Evolutionary conservation across 371 early-diverging fungal species (phyloP).

Genomic region (Syncephalastrum monosporum): DNA sequence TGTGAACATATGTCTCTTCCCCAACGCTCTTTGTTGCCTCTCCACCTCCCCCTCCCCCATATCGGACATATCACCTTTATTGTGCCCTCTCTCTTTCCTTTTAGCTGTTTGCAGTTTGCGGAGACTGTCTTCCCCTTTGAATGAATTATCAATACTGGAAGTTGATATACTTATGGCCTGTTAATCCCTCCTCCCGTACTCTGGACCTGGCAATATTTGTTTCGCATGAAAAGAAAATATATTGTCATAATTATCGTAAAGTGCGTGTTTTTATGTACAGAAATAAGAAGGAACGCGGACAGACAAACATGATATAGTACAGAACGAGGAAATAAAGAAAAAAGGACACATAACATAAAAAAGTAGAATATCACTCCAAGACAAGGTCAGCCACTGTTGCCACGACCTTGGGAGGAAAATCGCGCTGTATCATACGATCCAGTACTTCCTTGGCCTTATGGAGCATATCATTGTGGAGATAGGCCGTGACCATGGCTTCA

Average conservation of each 20-base stretch:
- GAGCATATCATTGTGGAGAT: slow-evolving; percentile 45
- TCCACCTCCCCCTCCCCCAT: too few relatives aligned
- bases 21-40: too few relatives aligned
- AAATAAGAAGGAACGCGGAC: slow-evolving; percentile 1
- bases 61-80: too few relatives aligned
- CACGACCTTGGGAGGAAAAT: slow-evolving; percentile 49
- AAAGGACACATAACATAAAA: neutral
- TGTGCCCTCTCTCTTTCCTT: too few relatives aligned
- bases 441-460: slow-evolving; percentile 44
- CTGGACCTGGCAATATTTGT: neutral
- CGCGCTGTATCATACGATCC: slow-evolving; percentile 41
- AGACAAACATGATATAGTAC: neutral
- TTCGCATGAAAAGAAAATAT: slow-evolving; percentile 1
- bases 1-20: too few relatives aligned
- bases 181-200: neutral
- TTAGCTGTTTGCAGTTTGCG: too few relatives aligned
- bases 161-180: neutral
- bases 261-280: neutral
- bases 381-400: slow-evolving; percentile 40
- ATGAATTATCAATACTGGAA: neutral
- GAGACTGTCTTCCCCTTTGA: too few relatives aligned
- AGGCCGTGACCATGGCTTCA: slow-evolving; percentile 62
- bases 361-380: slow-evolving; percentile 1
- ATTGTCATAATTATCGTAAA: neutral
- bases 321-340: slow-evolving; percentile 1